Evolutionary conservation across 2,329 filamentous ascomycete species (phyloP).

Genomic region (Aspergillus caelatus): DNA sequence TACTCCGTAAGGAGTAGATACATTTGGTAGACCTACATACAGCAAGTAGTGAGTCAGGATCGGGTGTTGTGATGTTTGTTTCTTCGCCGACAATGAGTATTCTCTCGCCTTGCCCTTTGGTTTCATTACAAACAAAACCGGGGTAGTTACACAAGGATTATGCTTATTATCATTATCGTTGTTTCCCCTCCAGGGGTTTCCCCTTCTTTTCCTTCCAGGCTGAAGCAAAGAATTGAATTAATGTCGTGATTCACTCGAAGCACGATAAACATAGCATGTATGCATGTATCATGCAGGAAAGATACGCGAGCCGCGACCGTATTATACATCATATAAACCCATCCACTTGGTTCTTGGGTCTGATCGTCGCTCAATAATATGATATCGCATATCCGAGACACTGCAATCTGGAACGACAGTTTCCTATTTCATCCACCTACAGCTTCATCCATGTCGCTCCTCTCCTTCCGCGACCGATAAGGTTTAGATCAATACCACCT

Average conservation of each 20-base stretch:
- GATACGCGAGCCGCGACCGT: not conserved
- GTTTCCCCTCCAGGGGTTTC: too few relatives aligned
- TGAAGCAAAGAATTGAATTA: not conserved
- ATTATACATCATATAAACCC: constrained; percentile 2
- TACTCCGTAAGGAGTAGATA: not conserved
- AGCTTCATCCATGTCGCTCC: not conserved
- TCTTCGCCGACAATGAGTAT: too few relatives aligned
- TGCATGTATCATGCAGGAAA: not conserved
- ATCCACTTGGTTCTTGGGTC: constrained; percentile 13
- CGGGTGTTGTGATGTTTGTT: not conserved
- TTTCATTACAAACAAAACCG: not conserved
- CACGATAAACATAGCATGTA: not conserved
- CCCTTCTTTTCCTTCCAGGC: not conserved
- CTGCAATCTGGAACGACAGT: not conserved
- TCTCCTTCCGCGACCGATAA: constrained; percentile 9
- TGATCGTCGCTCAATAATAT: constrained; percentile 13
- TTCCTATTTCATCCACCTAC: constrained; percentile 1
- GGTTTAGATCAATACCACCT: constrained; percentile 4
- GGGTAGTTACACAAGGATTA: not conserved
- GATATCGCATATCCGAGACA: constrained; percentile 5
- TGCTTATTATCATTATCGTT: not conserved
- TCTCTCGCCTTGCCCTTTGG: too few relatives aligned
- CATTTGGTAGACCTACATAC: not conserved
- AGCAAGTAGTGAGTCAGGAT: not conserved
- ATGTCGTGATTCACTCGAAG: not conserved